Base-by-base conservation (phyloP, 805 yeast species). In the Saturnispora bothae region DNA sequence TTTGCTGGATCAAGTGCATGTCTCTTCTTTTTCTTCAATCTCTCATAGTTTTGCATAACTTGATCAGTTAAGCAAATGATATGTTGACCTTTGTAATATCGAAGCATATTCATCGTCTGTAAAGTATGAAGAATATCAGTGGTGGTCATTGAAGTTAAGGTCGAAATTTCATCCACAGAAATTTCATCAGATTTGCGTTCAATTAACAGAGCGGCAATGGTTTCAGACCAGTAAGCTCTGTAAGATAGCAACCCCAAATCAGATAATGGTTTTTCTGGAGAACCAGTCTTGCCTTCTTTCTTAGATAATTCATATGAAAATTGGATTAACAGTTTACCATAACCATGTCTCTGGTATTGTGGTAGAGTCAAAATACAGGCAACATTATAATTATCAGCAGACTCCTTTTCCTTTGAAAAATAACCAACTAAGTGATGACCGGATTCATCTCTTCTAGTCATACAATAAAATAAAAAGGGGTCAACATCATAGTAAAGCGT, bases 351-450 rank as follows among this genome's bases (percentile, higher is more conserved):
- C 60, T 92, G 99, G 61, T 89, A 92, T 53, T 92, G 95, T 3
- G 99, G 99, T 38, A 92, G 61, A 0, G 97, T 88, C 48, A 92
- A 66, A 52, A 92, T 92, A 75, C 99, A 92, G 0, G 98, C 98
- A 32, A 92, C 94, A 54, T 92, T 92, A 61, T 89, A 92, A 10
- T 78, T 80, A 53, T 92, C 98, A 0, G 95, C 94, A 48, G 88
- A 76, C 61, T 92, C 98, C 57, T 92, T 92, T 56, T 92, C 99
- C 50, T 92, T 92, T 6, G 97, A 88, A 53, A 92, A 92, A 56
- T 83, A 92, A 0, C 99, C 99, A 5, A 92, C 96, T 33, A 92
- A 65, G 61, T 92, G 97, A 57, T 89, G 97, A 2, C 98, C 98
- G 43, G 74, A 71, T 43, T 81, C 86, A 50, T 89, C 95, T 43